Evolutionary conservation across 495 filamentous ascomycete species (phyloP).

Genomic region (Aspergillus biplanus): DNA sequence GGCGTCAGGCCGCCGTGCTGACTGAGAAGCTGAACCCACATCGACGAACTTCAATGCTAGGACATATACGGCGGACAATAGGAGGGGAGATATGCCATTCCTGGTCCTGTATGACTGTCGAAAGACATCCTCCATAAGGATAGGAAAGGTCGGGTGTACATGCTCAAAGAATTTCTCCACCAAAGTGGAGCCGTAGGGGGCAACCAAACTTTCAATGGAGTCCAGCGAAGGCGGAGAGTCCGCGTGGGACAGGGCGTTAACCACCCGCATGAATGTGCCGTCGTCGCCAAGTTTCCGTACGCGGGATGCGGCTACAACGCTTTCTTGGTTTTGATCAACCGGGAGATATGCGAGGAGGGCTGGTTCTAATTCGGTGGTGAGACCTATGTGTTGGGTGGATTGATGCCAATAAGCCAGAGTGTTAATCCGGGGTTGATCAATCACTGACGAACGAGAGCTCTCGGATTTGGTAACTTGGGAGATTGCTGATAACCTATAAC

Average conservation of each 20-base stretch:
- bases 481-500: conserved; percentile 32
- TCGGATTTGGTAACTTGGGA: conserved; percentile 32
- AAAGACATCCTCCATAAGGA: conserved; percentile 85
- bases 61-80: conserved; percentile 88
- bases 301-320: conserved; percentile 41
- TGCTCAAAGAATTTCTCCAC: conserved; percentile 87
- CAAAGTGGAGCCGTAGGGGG: conserved; percentile 77
- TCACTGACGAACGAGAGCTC: conserved; percentile 29
- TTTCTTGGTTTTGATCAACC: conserved; percentile 47
- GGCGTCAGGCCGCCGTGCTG: conserved; percentile 71
- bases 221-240: conserved; percentile 64
- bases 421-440: conserved; percentile 34
- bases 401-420: conserved; percentile 48
- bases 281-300: conserved; percentile 79
- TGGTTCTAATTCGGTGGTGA: conserved; percentile 58
- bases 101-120: conserved; percentile 82
- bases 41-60: conserved; percentile 90
- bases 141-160: conserved; percentile 88
- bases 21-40: conserved; percentile 67
- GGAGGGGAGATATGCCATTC: conserved; percentile 76
- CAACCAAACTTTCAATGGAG: conserved; percentile 80
- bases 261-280: conserved; percentile 78
- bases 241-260: conserved; percentile 38
- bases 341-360: conserved; percentile 51
- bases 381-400: conserved; percentile 54